Conservation (phyloP, 768 basidiomycete genomes). For the Crucibulum laeve region DNA sequence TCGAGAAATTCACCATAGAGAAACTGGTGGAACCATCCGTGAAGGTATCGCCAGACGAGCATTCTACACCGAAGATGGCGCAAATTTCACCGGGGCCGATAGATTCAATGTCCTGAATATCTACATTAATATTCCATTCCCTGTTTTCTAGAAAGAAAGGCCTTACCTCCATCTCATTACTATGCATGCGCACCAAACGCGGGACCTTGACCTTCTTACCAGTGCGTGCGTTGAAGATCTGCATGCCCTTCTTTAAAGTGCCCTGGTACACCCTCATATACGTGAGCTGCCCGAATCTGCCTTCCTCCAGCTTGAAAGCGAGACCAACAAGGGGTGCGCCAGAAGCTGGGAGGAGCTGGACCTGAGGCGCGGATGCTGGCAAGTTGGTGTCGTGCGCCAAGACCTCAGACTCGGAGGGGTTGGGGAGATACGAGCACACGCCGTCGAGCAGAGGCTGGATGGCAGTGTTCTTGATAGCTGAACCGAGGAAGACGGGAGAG, state of each 20-base stretch:
- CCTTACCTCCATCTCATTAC: constrained; percentile 95
- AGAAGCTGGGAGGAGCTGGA: constrained; percentile 78
- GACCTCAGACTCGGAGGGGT: constrained; percentile 74
- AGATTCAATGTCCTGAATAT: constrained; percentile 74
- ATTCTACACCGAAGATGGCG: constrained; percentile 98
- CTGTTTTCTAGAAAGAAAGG: not conserved
- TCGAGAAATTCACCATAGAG: constrained; percentile 72
- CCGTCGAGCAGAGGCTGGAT: constrained; percentile 94
- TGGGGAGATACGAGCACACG: constrained; percentile 92
- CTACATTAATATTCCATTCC: not conserved
- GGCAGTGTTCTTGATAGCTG: constrained; percentile 95
- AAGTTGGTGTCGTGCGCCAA: constrained; percentile 81
- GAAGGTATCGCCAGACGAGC: constrained; percentile 96
- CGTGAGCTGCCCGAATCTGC: constrained; percentile 93
- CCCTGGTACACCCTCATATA: constrained; percentile 99
- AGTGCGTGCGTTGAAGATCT: constrained; percentile 89
- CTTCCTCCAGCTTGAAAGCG: constrained; percentile 98
- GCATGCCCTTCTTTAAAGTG: constrained; percentile 76
- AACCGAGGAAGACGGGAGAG: constrained; percentile 95
- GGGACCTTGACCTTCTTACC: constrained; percentile 98
- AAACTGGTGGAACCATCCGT: constrained; percentile 85
- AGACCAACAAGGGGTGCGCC: constrained; percentile 87
- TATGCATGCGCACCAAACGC: constrained; percentile 94
- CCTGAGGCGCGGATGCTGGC: constrained; percentile 58
- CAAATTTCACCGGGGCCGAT: constrained; percentile 99